phyloP scores from a whole-genome alignment of 225 moss, liverwort and hornwort genomes.

The Asterella californica region DNA sequence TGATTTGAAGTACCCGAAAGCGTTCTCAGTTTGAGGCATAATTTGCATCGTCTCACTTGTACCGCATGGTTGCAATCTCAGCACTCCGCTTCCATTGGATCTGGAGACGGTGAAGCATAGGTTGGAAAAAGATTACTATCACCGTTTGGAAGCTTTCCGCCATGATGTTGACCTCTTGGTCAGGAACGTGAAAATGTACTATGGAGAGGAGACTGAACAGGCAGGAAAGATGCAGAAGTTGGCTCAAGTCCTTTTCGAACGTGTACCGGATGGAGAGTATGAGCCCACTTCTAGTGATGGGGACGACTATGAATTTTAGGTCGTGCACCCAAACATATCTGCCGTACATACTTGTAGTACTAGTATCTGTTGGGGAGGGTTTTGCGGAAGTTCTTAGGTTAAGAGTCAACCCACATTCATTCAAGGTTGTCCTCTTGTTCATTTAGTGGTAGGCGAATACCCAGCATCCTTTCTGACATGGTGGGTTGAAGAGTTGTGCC shows the following conservation, averaged over 20 bases:
- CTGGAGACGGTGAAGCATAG: conserved; percentile 72
- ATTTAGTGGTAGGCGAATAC: conserved; percentile 25
- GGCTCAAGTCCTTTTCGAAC: conserved; percentile 21
- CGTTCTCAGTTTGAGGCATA: background rate
- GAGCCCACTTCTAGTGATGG: conserved; percentile 33
- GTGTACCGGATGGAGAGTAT: conserved; percentile 21
- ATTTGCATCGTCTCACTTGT: background rate
- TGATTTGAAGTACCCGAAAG: background rate
- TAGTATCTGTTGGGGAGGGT: conserved; percentile 40
- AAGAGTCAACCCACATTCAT: conserved; percentile 26
- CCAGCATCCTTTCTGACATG: conserved; percentile 31
- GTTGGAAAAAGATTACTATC: conserved; percentile 73
- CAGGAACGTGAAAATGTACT: conserved; percentile 53
- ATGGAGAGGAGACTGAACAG: conserved; percentile 50
- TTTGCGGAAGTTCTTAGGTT: conserved; percentile 39
- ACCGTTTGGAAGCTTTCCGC: conserved; percentile 66
- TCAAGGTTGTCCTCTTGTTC: conserved; percentile 23
- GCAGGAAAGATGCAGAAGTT: conserved; percentile 57
- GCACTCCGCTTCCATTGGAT: conserved; percentile 80
- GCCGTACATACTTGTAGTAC: conserved; percentile 35
- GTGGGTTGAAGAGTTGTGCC: conserved; percentile 49
- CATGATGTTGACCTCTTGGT: conserved; percentile 71
- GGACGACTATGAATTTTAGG: conserved; percentile 21
- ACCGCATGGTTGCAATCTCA: conserved; percentile 19
- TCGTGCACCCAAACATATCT: conserved; percentile 10